phyloP scores from a whole-genome alignment of 192 early-diverging fungal genomes.

The Coemansia sp. region DNA sequence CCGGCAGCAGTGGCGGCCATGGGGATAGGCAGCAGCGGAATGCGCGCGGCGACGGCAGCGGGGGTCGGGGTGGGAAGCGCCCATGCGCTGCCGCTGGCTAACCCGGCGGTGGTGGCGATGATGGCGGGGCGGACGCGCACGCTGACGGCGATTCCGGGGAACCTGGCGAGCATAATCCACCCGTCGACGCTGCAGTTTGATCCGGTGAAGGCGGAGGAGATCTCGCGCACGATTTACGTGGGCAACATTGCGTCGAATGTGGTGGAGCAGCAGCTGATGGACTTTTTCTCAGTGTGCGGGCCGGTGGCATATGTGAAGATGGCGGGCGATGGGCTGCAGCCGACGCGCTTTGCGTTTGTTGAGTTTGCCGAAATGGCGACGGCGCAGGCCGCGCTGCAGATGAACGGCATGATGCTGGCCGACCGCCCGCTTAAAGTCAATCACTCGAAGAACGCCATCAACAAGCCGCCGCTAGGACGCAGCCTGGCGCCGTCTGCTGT shows the following conservation, averaged over 20 bases:
- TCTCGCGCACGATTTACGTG: slow-evolving; percentile 71
- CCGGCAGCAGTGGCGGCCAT: background rate
- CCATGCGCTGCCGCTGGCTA: slow-evolving; percentile 32
- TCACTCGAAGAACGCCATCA: slow-evolving; percentile 73
- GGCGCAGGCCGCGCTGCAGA: slow-evolving; percentile 56
- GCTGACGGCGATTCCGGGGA: slow-evolving; percentile 36
- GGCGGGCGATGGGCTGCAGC: slow-evolving; percentile 66
- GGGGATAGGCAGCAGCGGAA: background rate
- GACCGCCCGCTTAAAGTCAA: slow-evolving; percentile 69
- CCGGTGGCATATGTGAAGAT: slow-evolving; percentile 69
- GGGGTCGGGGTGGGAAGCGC: background rate
- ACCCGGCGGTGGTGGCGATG: slow-evolving; percentile 42
- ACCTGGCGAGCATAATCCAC: slow-evolving; percentile 41
- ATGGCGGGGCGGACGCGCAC: slow-evolving; percentile 18
- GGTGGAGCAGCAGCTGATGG: slow-evolving; percentile 59
- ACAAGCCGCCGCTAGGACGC: slow-evolving; percentile 47
- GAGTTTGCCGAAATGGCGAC: slow-evolving; percentile 64
- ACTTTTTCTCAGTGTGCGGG: slow-evolving; percentile 59
- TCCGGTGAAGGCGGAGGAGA: slow-evolving; percentile 68
- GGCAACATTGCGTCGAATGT: slow-evolving; percentile 62
- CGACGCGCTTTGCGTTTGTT: slow-evolving; percentile 70
- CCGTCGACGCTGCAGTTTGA: slow-evolving; percentile 57
- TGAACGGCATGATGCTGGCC: slow-evolving; percentile 62
- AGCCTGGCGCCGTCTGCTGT: background rate
- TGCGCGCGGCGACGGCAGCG: background rate